A percentile compares a stretch with the other conserved stretches of the same genome.
These are phyloP conservation scores for Hypholoma sublateritium DNA, from an alignment of 768 basidiomycete species.

Conservation along the genomic window DNA sequence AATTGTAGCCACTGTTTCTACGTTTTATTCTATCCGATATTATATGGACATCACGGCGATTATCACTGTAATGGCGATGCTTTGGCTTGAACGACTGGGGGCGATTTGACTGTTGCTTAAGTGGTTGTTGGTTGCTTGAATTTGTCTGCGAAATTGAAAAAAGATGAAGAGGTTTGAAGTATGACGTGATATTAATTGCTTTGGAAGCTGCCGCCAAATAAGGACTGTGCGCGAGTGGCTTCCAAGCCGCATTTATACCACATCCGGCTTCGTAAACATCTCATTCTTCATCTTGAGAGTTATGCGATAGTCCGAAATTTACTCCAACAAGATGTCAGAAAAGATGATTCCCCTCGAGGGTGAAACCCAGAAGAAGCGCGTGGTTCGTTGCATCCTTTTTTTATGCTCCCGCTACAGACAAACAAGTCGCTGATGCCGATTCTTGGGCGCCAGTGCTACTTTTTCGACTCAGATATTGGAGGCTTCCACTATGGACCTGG, in stretches of 20 bases:
- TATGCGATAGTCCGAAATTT: constrained; percentile 16
- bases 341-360: constrained; percentile 68
- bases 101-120: background rate
- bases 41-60: too few species aligned
- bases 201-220: constrained; percentile 21
- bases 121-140: too few species aligned
- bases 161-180: background rate
- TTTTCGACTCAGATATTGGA: constrained; percentile 99
- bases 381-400: constrained; percentile 54
- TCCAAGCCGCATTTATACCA: constrained; percentile 12
- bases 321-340: constrained; percentile 34
- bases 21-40: background rate
- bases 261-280: constrained; percentile 6
- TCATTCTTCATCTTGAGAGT: constrained; percentile 10
- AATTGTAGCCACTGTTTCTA: constrained; percentile 39
- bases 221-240: constrained; percentile 6
- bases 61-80: too few species aligned
- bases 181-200: constrained; percentile 13
- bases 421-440: constrained; percentile 14
- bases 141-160: constrained; percentile 7
- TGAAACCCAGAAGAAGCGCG: constrained; percentile 80
- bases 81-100: too few species aligned
- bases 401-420: constrained; percentile 6
- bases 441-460: constrained; percentile 75
- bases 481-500: constrained; percentile 99